Evolutionary conservation across 306 rosid species (phyloP).

Genomic region (Sicyos baderoa): DNA sequence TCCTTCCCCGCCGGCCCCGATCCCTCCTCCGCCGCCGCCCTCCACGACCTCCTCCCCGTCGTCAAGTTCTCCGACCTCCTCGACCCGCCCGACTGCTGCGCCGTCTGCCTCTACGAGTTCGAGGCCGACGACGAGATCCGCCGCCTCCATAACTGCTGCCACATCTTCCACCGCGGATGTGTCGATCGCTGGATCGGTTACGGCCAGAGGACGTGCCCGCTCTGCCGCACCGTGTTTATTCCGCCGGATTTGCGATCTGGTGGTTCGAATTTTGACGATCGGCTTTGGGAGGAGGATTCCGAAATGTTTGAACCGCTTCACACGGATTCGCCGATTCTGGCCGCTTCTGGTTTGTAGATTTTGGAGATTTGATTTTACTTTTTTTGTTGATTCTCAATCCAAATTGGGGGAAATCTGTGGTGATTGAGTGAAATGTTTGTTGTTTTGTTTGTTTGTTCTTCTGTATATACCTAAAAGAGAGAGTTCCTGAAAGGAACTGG

Average conservation of each 20-base stretch:
- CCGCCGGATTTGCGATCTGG: conserved; percentile 47
- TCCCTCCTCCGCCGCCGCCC: conserved; percentile 39
- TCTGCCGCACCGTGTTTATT: conserved; percentile 64
- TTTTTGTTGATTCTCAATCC: background rate
- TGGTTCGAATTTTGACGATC: conserved; percentile 34
- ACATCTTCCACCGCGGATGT: conserved; percentile 65
- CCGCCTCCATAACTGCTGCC: conserved; percentile 63
- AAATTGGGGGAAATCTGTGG: background rate
- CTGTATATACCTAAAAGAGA: background rate
- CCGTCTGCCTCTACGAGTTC: conserved; percentile 71
- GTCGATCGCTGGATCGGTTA: conserved; percentile 92
- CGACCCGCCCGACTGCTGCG: conserved; percentile 60
- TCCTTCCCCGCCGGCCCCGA: conserved; percentile 27
- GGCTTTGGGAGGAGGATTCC: conserved; percentile 58
- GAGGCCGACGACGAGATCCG: conserved; percentile 68
- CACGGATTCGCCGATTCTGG: conserved; percentile 21
- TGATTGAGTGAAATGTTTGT: conserved; percentile 8
- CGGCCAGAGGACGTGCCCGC: conserved; percentile 72
- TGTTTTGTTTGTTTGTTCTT: background rate
- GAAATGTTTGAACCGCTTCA: conserved; percentile 49
- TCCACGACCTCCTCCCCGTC: conserved; percentile 56
- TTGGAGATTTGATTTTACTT: background rate
- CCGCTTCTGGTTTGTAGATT: conserved; percentile 28
- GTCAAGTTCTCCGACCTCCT: conserved; percentile 51
- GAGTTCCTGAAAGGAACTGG: conserved; percentile 12